These are phyloP conservation scores for Cyclocybe aegerita DNA, from an alignment of 768 basidiomycete genomes.

Conservation along the genomic window DNA sequence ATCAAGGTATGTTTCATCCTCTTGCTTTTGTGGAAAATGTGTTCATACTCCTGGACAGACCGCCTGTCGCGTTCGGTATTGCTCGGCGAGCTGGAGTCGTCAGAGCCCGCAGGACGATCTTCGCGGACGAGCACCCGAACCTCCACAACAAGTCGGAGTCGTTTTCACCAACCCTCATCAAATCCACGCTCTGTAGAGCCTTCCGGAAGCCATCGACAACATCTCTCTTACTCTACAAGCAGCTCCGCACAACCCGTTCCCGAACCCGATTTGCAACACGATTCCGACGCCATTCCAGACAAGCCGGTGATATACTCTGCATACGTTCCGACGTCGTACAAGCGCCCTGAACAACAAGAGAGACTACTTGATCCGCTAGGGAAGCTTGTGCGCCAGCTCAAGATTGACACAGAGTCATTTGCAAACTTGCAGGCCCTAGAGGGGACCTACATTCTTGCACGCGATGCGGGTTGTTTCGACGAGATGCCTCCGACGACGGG, in stretches of 20 bases:
- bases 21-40: not conserved
- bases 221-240: constrained; percentile 5
- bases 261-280: no score
- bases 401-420: no score
- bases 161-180: constrained; percentile 5
- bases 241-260: not conserved
- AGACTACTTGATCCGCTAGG: no score
- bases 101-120: not conserved
- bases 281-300: no score
- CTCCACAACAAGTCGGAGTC: constrained; percentile 14
- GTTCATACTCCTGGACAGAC: constrained; percentile 21
- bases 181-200: not conserved
- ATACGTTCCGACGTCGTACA: no score
- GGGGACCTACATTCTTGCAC: no score
- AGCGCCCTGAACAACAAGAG: no score
- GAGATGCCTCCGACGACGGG: no score
- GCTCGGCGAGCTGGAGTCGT: constrained; percentile 30
- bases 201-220: not conserved
- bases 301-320: no score
- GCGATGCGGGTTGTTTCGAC: no score
- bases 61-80: constrained; percentile 33
- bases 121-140: not conserved
- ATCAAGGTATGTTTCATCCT: constrained; percentile 37
- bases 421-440: no score
- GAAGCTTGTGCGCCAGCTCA: no score